A percentile compares a stretch with the other conserved stretches of the same genome.
phyloP scores from a whole-genome alignment of 1,139 yeast species.

The Candida sp. region DNA sequence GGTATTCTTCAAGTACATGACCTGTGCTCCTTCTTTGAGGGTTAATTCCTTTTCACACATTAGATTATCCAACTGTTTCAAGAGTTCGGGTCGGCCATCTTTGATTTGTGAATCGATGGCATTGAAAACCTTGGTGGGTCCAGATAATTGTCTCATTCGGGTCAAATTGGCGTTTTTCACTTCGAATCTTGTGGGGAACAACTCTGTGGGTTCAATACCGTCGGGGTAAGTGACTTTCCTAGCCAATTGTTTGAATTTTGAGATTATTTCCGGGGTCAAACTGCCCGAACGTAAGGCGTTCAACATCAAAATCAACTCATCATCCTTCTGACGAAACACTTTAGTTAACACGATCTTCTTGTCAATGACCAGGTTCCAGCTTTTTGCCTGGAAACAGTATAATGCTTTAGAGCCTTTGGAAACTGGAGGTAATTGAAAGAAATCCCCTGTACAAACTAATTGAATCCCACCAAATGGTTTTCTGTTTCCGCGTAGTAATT shows the following conservation, averaged over 20 bases:
- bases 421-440: conserved; percentile 86
- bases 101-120: conserved; percentile 46
- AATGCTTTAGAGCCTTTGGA: conserved; percentile 32
- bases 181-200: conserved; percentile 71
- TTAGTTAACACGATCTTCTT: conserved; percentile 57
- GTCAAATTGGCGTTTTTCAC: conserved; percentile 66
- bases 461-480: conserved; percentile 83
- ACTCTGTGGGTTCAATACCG: conserved; percentile 78
- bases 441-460: conserved; percentile 75
- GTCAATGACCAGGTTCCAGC: conserved; percentile 56
- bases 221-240: conserved; percentile 60
- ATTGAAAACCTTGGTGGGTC: conserved; percentile 42
- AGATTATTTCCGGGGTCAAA: conserved; percentile 41
- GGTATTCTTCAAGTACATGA: conserved; percentile 49
- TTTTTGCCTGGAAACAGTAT: conserved; percentile 56
- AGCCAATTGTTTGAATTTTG: conserved; percentile 44
- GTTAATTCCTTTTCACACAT: conserved; percentile 44
- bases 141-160: conserved; percentile 38
- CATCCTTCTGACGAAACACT: conserved; percentile 72
- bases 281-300: conserved; percentile 71
- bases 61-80: conserved; percentile 36
- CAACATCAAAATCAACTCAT: conserved; percentile 65
- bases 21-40: conserved; percentile 58
- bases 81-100: conserved; percentile 15
- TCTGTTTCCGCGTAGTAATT: conserved; percentile 38